Conservation (phyloP, 176 grass and related monocot species). For the Oryza longistaminata region DNA sequence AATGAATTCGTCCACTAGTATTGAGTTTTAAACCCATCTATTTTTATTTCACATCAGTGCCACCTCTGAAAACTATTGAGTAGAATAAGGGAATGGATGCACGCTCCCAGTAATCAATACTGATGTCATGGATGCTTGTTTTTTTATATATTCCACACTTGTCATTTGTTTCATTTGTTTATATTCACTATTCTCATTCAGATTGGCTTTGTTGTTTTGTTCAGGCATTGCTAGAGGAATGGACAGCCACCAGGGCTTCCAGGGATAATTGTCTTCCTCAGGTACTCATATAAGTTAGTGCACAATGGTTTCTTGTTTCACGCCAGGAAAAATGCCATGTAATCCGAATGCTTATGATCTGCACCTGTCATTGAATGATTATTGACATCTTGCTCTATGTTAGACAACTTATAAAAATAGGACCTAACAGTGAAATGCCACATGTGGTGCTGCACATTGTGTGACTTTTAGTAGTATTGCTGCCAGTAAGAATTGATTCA, state of each 20-base stretch:
- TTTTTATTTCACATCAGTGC: slow-evolving; percentile 5
- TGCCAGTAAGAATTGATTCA: slow-evolving; percentile 6
- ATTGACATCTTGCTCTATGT: slow-evolving; percentile 19
- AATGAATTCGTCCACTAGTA: neutral
- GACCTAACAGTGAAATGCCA: neutral
- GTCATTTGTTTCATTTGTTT: slow-evolving; percentile 24
- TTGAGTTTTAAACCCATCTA: neutral
- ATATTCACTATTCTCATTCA: slow-evolving; percentile 20
- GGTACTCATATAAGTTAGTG: slow-evolving; percentile 47
- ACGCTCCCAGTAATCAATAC: neutral
- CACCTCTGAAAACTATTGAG: slow-evolving; percentile 20
- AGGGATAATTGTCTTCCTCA: slow-evolving; percentile 74
- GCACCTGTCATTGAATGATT: neutral
- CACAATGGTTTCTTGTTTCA: slow-evolving; percentile 13
- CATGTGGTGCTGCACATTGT: neutral
- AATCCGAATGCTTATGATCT: neutral
- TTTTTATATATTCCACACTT: neutral
- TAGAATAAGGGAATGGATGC: neutral
- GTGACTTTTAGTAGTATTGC: slow-evolving; percentile 1
- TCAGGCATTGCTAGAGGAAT: slow-evolving; percentile 97
- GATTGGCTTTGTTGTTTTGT: slow-evolving; percentile 40
- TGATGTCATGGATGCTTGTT: neutral
- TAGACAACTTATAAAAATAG: neutral
- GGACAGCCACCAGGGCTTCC: slow-evolving; percentile 82
- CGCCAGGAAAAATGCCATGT: neutral